Conservation (phyloP, 108 stramenopile genomes). For the Epithemia pelagica region DNA sequence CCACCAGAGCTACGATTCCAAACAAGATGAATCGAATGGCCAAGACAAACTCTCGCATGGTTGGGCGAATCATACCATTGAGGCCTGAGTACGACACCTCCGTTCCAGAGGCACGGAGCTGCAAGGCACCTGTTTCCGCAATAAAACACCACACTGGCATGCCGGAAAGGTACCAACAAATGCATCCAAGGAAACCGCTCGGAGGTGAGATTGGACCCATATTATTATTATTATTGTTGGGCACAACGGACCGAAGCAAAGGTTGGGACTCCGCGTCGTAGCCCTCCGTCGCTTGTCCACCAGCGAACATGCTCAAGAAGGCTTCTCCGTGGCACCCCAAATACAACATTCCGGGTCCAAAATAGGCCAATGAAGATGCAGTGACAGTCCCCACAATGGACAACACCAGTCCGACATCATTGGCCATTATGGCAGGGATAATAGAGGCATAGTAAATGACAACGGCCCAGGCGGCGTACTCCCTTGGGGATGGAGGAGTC, state of each 20-base stretch:
- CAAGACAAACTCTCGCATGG: constrained; percentile 45
- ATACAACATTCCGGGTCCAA: constrained; percentile 67
- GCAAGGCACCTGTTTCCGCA: constrained; percentile 23
- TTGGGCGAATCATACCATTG: no score
- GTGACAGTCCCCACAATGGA: constrained; percentile 68
- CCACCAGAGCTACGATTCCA: constrained; percentile 59
- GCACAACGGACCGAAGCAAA: constrained; percentile 53
- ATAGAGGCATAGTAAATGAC: constrained; percentile 48
- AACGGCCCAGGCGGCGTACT: constrained; percentile 40
- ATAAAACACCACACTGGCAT: constrained; percentile 35
- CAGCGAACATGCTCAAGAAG: constrained; percentile 31
- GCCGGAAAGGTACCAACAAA: constrained; percentile 28
- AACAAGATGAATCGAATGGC: constrained; percentile 63
- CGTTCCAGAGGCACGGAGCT: no score
- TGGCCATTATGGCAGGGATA: constrained; percentile 59
- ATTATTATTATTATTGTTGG: no score
- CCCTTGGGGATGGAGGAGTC: constrained; percentile 27
- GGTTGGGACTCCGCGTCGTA: constrained; percentile 29
- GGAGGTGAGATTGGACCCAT: no score
- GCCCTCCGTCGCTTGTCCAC: constrained; percentile 5
- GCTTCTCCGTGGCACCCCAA: constrained; percentile 66
- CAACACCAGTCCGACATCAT: constrained; percentile 73
- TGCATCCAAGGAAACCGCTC: constrained; percentile 7
- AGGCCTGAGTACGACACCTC: constrained; percentile 10
- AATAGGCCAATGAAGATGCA: constrained; percentile 56